phyloP scores from a whole-genome alignment of 1,284 basidiomycete genomes.

The Apiotrichum porosum region DNA sequence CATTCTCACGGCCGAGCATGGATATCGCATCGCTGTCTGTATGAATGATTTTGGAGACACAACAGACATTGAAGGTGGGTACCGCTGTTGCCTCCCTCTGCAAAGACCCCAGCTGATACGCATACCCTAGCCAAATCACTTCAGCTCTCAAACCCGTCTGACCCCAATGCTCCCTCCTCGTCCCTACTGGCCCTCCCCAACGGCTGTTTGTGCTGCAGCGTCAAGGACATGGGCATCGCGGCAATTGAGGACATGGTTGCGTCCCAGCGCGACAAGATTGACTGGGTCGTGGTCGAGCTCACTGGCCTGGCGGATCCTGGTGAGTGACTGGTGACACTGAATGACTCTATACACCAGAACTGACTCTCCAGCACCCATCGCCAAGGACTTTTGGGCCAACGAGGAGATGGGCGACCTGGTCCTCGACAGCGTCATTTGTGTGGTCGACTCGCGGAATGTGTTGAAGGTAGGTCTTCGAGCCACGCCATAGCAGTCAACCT shows the following conservation, averaged over 20 bases:
- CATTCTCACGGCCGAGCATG: constrained; percentile 84
- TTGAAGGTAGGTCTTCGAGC: constrained; percentile 55
- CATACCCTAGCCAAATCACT: constrained; percentile 34
- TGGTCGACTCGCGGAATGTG: constrained; percentile 83
- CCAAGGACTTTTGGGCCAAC: constrained; percentile 85
- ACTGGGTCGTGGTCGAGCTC: constrained; percentile 87
- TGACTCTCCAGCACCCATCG: constrained; percentile 59
- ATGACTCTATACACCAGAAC: no score
- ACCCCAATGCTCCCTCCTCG: constrained; percentile 41
- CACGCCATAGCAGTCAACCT: background rate
- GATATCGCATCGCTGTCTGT: constrained; percentile 89
- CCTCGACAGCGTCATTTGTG: constrained; percentile 83
- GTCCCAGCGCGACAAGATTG: constrained; percentile 65
- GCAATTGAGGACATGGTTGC: constrained; percentile 75
- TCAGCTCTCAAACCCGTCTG: constrained; percentile 57
- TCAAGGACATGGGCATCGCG: constrained; percentile 83
- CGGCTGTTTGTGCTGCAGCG: constrained; percentile 89
- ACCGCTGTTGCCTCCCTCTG: background rate
- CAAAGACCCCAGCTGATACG: background rate
- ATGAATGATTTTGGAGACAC: constrained; percentile 66
- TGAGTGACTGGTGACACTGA: constrained; percentile 30
- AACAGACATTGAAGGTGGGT: constrained; percentile 50
- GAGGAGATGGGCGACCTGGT: constrained; percentile 75
- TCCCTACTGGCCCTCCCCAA: constrained; percentile 78
- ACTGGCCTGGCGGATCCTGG: constrained; percentile 91